Base-by-base conservation (phyloP, 306 rosid species). In the Quercus rubra region DNA sequence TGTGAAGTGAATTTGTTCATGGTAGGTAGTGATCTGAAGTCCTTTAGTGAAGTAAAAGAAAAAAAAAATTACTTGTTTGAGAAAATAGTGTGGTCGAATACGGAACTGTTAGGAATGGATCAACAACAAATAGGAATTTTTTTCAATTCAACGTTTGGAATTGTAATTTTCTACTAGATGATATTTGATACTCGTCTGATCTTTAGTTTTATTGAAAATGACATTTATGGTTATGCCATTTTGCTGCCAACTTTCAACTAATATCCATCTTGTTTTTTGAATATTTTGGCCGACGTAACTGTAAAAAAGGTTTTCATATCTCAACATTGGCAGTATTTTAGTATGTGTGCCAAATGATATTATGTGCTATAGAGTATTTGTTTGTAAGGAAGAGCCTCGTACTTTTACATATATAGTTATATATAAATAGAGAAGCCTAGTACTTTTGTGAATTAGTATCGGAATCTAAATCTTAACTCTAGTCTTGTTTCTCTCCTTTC, bases 71-170 rank as follows among this genome's bases (percentile, higher is more conserved):
- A 30, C 33, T 30, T 30, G 33, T 30, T 4, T 5, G 77, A 75
- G 76, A 82, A 67, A 23, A 15, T 78, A 79, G 83, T 31, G 55
- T 25, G 77, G 41, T 82, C 49, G 12, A 61, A 56, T 78, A 80
- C 84, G 77, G 2, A 59, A 54, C 28, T 27, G n/a, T 54, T 79
- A 81, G 80, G 38, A 75, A 82, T 77, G 83, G 35, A 75, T 80
- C 77, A 52, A 78, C 73, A 21, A 78, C 77, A 19, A 56, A 75
- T 49, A 73, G 38, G 85, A 84, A 82, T 77, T 88, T 74, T 79
- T 86, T 83, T 17, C 17, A 11, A 10, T 20, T 58, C 30, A 3
- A 15, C 5, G 23, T 55, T 21, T 55, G 19, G 38, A 23, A 56
- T 28, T 31, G 31, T 30, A 30, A 30, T 8, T 58, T 8, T 21